Percentiles rank a stretch among this genome's conserved stretches.
Evolutionary conservation across 208 protist species (phyloP).

Genomic region (Leishmania lainsoni): DNA sequence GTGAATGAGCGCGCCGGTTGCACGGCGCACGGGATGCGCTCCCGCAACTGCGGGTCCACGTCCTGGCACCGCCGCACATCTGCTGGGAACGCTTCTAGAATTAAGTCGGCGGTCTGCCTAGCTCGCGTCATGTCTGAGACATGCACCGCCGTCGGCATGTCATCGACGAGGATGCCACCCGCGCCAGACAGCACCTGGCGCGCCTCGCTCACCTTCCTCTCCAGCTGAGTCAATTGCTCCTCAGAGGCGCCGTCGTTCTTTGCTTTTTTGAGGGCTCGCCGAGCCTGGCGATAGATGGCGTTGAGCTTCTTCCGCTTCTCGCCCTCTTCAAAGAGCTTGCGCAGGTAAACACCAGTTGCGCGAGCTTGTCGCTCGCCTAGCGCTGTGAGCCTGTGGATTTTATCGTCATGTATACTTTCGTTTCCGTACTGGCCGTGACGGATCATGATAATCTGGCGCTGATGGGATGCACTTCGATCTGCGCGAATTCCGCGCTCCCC

Average conservation of each 20-base stretch:
- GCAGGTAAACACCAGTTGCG: slow-evolving; percentile 60
- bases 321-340: slow-evolving; percentile 28
- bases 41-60: slow-evolving; percentile 50
- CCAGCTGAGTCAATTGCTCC: slow-evolving; percentile 16
- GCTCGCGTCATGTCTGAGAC: slow-evolving; percentile 70
- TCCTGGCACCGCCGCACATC: slow-evolving; percentile 25
- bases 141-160: slow-evolving; percentile 39
- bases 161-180: slow-evolving; percentile 37
- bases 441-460: slow-evolving; percentile 77
- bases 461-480: slow-evolving; percentile 16
- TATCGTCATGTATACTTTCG: slow-evolving; percentile 41
- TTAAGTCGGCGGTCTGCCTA: slow-evolving; percentile 57
- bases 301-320: slow-evolving; percentile 14
- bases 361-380: slow-evolving; percentile 68
- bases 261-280: slow-evolving; percentile 16
- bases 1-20: slow-evolving; percentile 30
- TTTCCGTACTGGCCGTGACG: slow-evolving; percentile 87
- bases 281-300: slow-evolving; percentile 4
- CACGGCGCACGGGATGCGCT: slow-evolving; percentile 67
- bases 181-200: not conserved
- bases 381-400: slow-evolving; percentile 42
- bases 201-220: slow-evolving; percentile 17
- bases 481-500: slow-evolving; percentile 21
- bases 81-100: slow-evolving; percentile 48
- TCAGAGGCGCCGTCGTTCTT: slow-evolving; percentile 7